These are phyloP conservation scores for Leccinum pellstonianum DNA, from an alignment of 768 basidiomycete genomes.

Conservation along the genomic window DNA sequence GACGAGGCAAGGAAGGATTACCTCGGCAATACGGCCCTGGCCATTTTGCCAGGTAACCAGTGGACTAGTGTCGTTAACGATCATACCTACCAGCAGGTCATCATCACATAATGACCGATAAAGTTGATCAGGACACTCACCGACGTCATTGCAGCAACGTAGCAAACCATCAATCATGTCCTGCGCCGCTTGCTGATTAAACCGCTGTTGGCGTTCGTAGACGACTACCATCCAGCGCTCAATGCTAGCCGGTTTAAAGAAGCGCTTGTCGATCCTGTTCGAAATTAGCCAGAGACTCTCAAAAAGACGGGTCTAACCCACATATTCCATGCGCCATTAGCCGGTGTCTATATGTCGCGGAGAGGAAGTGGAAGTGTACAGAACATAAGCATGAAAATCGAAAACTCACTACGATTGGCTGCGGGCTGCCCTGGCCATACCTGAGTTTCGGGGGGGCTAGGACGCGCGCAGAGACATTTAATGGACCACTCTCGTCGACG, in stretches of 20 bases:
- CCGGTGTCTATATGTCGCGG: conserved; percentile 45
- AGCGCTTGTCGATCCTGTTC: conserved; percentile 66
- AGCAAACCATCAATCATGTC: conserved; percentile 58
- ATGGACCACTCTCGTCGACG: conserved; percentile 52
- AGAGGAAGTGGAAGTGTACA: conserved; percentile 9
- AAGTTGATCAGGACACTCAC: conserved; percentile 38
- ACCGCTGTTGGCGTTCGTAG: conserved; percentile 62
- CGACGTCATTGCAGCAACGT: conserved; percentile 51
- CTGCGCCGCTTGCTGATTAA: conserved; percentile 44
- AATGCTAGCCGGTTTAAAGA: conserved; percentile 56
- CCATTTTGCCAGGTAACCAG: conserved; percentile 56
- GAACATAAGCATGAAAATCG: neutral
- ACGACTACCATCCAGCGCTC: conserved; percentile 61
- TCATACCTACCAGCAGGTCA: conserved; percentile 49
- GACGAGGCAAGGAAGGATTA: conserved; percentile 19
- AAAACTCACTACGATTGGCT: conserved; percentile 53
- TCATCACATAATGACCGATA: neutral
- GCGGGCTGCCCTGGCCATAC: conserved; percentile 59
- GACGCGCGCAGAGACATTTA: conserved; percentile 60
- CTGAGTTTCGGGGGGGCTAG: conserved; percentile 62
- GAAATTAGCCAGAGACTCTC: conserved; percentile 4
- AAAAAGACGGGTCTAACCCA: conserved; percentile 25
- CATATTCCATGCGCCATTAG: conserved; percentile 81
- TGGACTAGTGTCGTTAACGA: conserved; percentile 43
- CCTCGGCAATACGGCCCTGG: conserved; percentile 52